Evolutionary conservation across 345 rosid species (phyloP).

Genomic region (Clarkia xantiana): DNA sequence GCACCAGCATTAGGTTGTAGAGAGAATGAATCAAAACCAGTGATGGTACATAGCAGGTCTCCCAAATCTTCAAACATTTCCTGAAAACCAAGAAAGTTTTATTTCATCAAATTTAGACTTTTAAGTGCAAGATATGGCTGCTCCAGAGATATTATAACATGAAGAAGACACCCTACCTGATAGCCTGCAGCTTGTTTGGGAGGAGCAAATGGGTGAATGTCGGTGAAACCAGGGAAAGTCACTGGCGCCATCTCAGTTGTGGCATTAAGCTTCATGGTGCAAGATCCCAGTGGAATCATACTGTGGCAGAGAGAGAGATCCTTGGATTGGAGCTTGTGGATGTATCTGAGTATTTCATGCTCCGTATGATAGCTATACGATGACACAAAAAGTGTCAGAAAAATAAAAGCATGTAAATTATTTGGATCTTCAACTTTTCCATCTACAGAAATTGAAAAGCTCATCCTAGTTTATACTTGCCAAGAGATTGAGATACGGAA

Average conservation of each 20-base stretch:
- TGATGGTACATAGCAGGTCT: constrained; percentile 62
- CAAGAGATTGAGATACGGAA: background rate
- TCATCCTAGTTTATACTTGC: background rate
- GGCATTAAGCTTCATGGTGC: constrained; percentile 97
- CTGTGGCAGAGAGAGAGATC: constrained; percentile 98
- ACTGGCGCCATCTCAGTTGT: constrained; percentile 98
- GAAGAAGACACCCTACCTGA: constrained; percentile 33
- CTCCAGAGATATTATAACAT: background rate
- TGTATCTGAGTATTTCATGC: constrained; percentile 86
- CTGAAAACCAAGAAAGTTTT: constrained; percentile 27
- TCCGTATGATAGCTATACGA: constrained; percentile 68
- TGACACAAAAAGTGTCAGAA: constrained; percentile 14
- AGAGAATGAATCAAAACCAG: constrained; percentile 97
- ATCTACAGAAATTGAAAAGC: background rate
- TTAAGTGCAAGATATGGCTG: too few relatives aligned
- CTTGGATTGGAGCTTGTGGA: constrained; percentile 61
- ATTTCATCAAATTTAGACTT: constrained; percentile 10
- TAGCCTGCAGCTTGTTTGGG: constrained; percentile 70
- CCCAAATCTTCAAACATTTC: constrained; percentile 94
- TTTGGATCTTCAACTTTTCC: background rate
- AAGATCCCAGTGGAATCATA: constrained; percentile 98
- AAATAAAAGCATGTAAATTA: background rate
- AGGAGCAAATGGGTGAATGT: constrained; percentile 92
- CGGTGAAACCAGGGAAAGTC: constrained; percentile 75
- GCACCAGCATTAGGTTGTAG: constrained; percentile 99